Conservation (phyloP, 2,329 filamentous ascomycete species). For the Cladosporium phlei region DNA sequence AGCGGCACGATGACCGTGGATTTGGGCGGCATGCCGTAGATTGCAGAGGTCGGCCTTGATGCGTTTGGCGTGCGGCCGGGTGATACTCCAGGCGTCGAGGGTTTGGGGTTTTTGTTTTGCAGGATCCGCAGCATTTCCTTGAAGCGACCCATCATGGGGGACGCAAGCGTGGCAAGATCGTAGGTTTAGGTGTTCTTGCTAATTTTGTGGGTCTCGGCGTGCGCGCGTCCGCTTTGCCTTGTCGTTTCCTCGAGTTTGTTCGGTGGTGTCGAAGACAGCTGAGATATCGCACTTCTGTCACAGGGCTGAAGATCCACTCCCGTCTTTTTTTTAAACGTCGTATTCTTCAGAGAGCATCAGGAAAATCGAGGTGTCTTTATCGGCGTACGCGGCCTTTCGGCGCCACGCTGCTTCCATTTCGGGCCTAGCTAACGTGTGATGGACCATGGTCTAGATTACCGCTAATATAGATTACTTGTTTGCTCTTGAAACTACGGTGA, state of each 20-base stretch:
- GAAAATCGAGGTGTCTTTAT: conserved; percentile 3
- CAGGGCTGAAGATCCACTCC: too few species aligned
- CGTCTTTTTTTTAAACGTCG: too few species aligned
- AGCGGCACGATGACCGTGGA: conserved; percentile 20
- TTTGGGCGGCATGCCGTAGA: conserved; percentile 13
- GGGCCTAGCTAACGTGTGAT: not conserved
- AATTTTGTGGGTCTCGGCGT: too few species aligned
- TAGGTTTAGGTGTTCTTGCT: too few species aligned
- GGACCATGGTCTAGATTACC: conserved; percentile 8
- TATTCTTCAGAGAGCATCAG: not conserved
- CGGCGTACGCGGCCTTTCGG: not conserved
- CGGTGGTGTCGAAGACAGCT: too few species aligned
- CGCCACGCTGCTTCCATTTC: not conserved
- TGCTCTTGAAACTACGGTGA: too few species aligned
- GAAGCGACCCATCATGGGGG: conserved; percentile 8
- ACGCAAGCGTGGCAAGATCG: too few species aligned
- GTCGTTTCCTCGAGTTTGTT: too few species aligned
- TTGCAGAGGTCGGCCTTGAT: conserved; percentile 4
- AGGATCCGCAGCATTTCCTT: conserved; percentile 14
- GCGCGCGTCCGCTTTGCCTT: too few species aligned
- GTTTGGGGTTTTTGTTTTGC: conserved; percentile 13
- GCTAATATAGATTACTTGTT: not conserved
- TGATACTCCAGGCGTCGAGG: conserved; percentile 6
- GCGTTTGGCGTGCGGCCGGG: conserved; percentile 10
- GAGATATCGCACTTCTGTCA: too few species aligned